phyloP scores from a whole-genome alignment of 768 basidiomycete genomes.

The Sarcodon aspratus region DNA sequence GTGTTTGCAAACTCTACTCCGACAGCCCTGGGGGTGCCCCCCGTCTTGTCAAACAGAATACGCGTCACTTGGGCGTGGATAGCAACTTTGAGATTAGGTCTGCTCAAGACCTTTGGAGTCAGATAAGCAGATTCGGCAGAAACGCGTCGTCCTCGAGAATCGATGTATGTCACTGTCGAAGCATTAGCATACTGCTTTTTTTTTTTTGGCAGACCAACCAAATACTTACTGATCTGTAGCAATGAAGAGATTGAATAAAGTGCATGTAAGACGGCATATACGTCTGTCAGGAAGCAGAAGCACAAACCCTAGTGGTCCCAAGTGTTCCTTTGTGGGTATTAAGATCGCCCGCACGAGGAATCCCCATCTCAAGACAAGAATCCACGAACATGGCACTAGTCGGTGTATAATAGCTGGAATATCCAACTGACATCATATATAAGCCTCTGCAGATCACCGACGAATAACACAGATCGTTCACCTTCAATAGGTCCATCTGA shows the following conservation, averaged over 20 bases:
- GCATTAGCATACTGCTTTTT: background rate
- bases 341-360: slow-evolving; percentile 43
- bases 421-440: slow-evolving; percentile 29
- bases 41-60: slow-evolving; percentile 40
- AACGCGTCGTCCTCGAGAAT: slow-evolving; percentile 37
- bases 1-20: slow-evolving; percentile 49
- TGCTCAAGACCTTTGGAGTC: slow-evolving; percentile 46
- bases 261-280: background rate
- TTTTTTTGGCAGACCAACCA: background rate
- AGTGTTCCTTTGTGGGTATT: slow-evolving; percentile 43
- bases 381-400: slow-evolving; percentile 40
- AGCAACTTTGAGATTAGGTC: slow-evolving; percentile 55
- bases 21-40: slow-evolving; percentile 29
- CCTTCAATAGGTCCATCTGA: slow-evolving; percentile 39
- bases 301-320: slow-evolving; percentile 48
- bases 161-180: slow-evolving; percentile 54
- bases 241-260: background rate
- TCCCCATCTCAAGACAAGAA: slow-evolving; percentile 36
- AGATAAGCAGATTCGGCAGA: slow-evolving; percentile 60
- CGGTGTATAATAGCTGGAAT: slow-evolving; percentile 34
- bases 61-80: slow-evolving; percentile 45
- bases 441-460: background rate
- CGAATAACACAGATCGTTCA: slow-evolving; percentile 2
- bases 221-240: slow-evolving; percentile 17
- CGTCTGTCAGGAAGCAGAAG: background rate